phyloP scores from a whole-genome alignment of 768 basidiomycete genomes.

The Tylopilus sp. region DNA sequence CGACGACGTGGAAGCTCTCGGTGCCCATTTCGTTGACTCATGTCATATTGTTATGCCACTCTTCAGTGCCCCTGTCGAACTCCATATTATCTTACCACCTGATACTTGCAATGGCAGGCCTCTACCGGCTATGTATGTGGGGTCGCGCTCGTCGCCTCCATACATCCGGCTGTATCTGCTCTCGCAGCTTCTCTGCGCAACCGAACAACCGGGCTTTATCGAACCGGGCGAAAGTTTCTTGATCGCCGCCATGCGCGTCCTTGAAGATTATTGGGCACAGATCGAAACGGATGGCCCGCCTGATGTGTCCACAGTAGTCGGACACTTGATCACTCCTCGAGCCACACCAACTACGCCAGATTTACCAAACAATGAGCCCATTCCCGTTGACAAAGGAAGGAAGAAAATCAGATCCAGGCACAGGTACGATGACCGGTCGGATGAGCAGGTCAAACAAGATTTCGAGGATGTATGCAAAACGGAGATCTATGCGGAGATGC shows the following conservation, averaged over 20 bases:
- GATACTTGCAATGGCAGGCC: conserved; percentile 40
- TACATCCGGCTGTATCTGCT: conserved; percentile 86
- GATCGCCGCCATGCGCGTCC: conserved; percentile 62
- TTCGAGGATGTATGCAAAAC: conserved; percentile 46
- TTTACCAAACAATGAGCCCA: not conserved
- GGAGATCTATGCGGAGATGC: conserved; percentile 53
- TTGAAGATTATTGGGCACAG: conserved; percentile 68
- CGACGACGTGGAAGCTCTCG: conserved; percentile 54
- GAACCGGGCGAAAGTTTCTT: conserved; percentile 69
- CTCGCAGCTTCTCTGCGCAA: conserved; percentile 53
- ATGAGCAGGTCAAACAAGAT: conserved; percentile 47
- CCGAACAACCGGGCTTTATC: conserved; percentile 53
- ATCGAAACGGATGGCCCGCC: conserved; percentile 74
- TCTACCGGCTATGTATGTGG: conserved; percentile 68
- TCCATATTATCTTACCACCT: conserved; percentile 61
- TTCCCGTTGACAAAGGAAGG: not conserved
- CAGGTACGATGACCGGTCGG: conserved; percentile 41
- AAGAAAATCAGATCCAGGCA: not conserved
- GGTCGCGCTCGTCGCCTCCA: conserved; percentile 63
- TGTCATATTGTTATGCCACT: conserved; percentile 57
- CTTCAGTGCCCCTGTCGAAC: conserved; percentile 57
- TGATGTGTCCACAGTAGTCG: conserved; percentile 63
- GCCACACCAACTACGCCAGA: conserved; percentile 19
- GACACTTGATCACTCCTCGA: conserved; percentile 22
- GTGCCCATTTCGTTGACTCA: conserved; percentile 45